Percentiles rank a stretch among this genome's conserved stretches.
These are phyloP conservation scores for Alnus glutinosa DNA, from an alignment of 306 rosid species.

Conservation along the genomic window DNA sequence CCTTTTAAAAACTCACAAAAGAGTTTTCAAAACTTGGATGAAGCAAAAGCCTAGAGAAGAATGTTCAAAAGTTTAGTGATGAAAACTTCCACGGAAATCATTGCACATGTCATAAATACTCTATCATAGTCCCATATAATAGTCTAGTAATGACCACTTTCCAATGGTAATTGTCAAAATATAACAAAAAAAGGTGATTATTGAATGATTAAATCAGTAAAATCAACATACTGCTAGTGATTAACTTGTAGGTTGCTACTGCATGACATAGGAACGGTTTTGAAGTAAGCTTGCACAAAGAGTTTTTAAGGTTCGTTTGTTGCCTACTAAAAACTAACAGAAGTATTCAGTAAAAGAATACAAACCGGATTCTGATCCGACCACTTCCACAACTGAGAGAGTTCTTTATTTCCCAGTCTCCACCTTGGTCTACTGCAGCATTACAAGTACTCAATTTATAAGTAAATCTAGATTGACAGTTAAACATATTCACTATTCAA, in stretches of 20 bases:
- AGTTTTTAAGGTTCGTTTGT: constrained; percentile 13
- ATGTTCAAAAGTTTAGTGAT: neutral
- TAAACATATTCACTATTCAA: neutral
- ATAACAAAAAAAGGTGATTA: neutral
- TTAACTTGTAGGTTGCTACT: neutral
- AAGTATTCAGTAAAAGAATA: constrained; percentile 11
- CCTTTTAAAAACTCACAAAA: neutral
- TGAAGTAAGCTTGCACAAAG: constrained; percentile 23
- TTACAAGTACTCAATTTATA: constrained; percentile 12
- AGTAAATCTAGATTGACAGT: constrained; percentile 15
- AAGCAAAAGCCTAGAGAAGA: neutral
- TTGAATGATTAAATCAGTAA: neutral
- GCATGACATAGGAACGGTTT: constrained; percentile 15
- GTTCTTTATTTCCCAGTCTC: constrained; percentile 96
- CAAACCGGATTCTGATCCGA: constrained; percentile 96
- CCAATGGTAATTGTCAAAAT: neutral
- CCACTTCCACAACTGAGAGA: constrained; percentile 98
- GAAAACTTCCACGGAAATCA: neutral
- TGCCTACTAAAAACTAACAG: constrained; percentile 11
- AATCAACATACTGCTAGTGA: neutral
- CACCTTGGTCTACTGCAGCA: constrained; percentile 79
- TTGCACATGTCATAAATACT: neutral
- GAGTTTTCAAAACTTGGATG: neutral
- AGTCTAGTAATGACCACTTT: neutral
- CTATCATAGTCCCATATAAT: neutral